phyloP scores from a whole-genome alignment of 2,329 filamentous ascomycete species.

The Pseudocercospora fuligena region DNA sequence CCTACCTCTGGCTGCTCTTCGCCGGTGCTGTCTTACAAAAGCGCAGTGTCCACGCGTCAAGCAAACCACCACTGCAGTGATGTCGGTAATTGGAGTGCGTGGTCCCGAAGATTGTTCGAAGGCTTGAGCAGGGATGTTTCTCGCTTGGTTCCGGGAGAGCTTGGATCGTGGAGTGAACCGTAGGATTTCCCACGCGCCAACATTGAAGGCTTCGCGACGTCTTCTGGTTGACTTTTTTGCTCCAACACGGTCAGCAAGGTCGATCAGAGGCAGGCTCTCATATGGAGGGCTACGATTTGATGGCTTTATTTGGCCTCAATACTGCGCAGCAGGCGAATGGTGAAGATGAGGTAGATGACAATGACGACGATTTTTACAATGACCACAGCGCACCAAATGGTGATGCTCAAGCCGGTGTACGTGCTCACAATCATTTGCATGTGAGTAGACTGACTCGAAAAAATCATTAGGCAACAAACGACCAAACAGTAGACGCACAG shows the following conservation, averaged over 20 bases:
- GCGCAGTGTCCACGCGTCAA: conserved; percentile 2
- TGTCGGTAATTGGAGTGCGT: background rate
- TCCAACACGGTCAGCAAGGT: background rate
- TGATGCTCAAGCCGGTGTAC: conserved; percentile 28
- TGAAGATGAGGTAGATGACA: conserved; percentile 28
- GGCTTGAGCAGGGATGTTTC: background rate
- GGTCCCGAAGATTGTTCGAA: conserved; percentile 2
- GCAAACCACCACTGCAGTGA: background rate
- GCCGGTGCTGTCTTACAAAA: background rate
- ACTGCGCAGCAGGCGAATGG: conserved; percentile 17
- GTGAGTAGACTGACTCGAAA: conserved; percentile 28
- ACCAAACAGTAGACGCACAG: background rate
- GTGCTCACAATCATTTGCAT: background rate
- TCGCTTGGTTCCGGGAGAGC: background rate
- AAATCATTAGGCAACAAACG: conserved; percentile 18
- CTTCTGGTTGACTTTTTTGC: background rate
- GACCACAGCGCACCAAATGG: conserved; percentile 19
- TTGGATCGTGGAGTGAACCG: background rate
- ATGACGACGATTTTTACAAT: conserved; percentile 33
- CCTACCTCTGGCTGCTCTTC: background rate
- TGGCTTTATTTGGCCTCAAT: conserved; percentile 26
- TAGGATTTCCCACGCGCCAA: too few relatives aligned
- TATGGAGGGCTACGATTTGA: conserved; percentile 33
- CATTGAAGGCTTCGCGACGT: background rate
- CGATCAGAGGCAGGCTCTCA: background rate